Base-by-base conservation (phyloP, 164 flowering plant species). In the Akebia trifoliata region DNA sequence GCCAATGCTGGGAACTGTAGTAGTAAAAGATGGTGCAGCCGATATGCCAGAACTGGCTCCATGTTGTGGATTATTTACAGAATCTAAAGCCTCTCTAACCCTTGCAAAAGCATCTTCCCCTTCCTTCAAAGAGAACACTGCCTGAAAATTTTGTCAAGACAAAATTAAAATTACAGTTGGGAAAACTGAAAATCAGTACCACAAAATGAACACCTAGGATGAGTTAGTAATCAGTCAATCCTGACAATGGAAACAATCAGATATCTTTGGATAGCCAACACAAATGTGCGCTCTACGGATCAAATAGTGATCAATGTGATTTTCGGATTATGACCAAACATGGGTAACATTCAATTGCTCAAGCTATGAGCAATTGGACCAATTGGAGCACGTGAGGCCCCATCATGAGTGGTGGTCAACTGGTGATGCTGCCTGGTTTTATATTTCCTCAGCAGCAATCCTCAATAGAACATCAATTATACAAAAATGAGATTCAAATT, bases 51-150 rank as follows among this genome's bases (percentile, higher is more conserved):
- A 60, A 48, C 76, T 82, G 52, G 62, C 60, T 11, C 64, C 43
- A 6, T 50, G 57, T 34, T 68, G 65, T 53, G 20, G 68, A 54
- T 55, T 71, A 52, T 59, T 69, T 18, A 66, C 69, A 42, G 66
- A 72, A 58, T 76, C 85, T 56, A 81, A 63, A 44, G 76, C 77
- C 40, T 77, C 80, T 26, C 82, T 84, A 67, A 74, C 68, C 69
- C 63, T 73, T 28, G 59, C 59, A 58, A 51, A 57, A 29, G 66
- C 68, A 63, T 78, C 59, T 59, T 68, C 80, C 35, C 69, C 74
- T 32, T 70, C 68, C 65, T 72, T 78, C 45, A 76, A 45, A 14
- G 80, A 63, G 26, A 72, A 66, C 61, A 75, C 36, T 32, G 78
- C 85, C 91, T 84, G 58, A 50, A 25, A 51, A 12, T 32, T 31